A percentile compares a stretch with the other conserved stretches of the same genome.
These are phyloP conservation scores for Liriodendron chinense DNA, from an alignment of 164 flowering plant species.

Conservation along the genomic window DNA sequence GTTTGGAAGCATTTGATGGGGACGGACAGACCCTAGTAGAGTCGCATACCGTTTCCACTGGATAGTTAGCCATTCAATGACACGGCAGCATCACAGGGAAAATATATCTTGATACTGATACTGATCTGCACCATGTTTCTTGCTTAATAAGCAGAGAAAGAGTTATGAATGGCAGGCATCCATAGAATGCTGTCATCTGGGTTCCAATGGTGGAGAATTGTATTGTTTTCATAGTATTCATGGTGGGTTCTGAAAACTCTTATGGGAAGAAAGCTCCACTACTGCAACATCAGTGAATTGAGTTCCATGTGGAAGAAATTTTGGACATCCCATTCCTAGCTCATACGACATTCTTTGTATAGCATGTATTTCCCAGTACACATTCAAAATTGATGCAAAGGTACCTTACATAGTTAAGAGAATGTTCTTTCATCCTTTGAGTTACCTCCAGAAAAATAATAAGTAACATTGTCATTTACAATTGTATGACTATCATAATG, in stretches of 20 bases:
- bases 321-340: background rate
- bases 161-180: background rate
- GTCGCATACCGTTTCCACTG: constrained; percentile 23
- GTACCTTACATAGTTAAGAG: background rate
- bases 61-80: background rate
- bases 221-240: background rate
- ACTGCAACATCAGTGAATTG: background rate
- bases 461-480: background rate
- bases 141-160: constrained; percentile 3
- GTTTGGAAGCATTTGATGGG: constrained; percentile 36
- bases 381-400: constrained; percentile 6
- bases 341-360: constrained; percentile 12
- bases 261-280: background rate
- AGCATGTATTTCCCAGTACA: background rate
- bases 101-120: background rate
- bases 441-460: background rate
- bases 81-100: background rate
- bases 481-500: no score
- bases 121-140: background rate
- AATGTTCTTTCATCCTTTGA: background rate
- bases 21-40: constrained; percentile 43
- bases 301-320: constrained; percentile 2
- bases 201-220: background rate
- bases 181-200: background rate
- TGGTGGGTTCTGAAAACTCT: background rate